A percentile compares a stretch with the other conserved stretches of the same genome.
Evolutionary conservation across 2,329 filamentous ascomycete genomes (phyloP).

Genomic region (Diaporthe sp.): DNA sequence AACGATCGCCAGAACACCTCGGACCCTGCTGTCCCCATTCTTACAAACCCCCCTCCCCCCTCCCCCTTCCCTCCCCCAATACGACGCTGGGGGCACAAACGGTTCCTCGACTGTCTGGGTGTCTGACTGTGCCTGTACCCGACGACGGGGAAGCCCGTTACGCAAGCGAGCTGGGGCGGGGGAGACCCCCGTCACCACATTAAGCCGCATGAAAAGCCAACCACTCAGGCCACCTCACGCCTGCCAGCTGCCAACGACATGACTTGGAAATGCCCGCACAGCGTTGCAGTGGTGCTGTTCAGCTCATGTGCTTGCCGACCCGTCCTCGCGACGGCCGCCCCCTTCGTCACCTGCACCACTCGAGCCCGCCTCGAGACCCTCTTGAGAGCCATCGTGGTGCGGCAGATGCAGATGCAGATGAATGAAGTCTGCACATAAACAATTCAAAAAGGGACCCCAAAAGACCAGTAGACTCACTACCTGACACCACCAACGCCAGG

Average conservation of each 20-base stretch:
- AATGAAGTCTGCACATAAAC: neutral
- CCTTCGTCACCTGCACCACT: slow-evolving; percentile 23
- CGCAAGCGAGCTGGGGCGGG: slow-evolving; percentile 29
- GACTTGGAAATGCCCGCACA: slow-evolving; percentile 31
- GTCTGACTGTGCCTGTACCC: slow-evolving; percentile 33
- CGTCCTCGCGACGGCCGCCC: slow-evolving; percentile 23
- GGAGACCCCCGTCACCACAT: slow-evolving; percentile 31
- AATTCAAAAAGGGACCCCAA: neutral
- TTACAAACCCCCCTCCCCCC: neutral
- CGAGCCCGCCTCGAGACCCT: slow-evolving; percentile 12
- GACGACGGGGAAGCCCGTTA: slow-evolving; percentile 33
- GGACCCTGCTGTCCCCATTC: neutral
- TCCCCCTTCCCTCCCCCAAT: neutral
- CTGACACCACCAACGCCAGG: neutral
- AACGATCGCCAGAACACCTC: slow-evolving; percentile 11
- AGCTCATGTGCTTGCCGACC: slow-evolving; percentile 34
- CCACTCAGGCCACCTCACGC: slow-evolving; percentile 24
- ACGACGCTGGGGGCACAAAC: slow-evolving; percentile 19
- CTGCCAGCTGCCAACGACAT: slow-evolving; percentile 30
- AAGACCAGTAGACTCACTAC: neutral
- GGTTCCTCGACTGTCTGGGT: slow-evolving; percentile 2
- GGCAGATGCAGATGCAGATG: slow-evolving; percentile 22
- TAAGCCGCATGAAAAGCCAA: slow-evolving; percentile 31
- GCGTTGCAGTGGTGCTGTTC: slow-evolving; percentile 29
- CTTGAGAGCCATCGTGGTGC: neutral